Base-by-base conservation (phyloP, 768 basidiomycete genomes). In the Leccinum rimulosum region DNA sequence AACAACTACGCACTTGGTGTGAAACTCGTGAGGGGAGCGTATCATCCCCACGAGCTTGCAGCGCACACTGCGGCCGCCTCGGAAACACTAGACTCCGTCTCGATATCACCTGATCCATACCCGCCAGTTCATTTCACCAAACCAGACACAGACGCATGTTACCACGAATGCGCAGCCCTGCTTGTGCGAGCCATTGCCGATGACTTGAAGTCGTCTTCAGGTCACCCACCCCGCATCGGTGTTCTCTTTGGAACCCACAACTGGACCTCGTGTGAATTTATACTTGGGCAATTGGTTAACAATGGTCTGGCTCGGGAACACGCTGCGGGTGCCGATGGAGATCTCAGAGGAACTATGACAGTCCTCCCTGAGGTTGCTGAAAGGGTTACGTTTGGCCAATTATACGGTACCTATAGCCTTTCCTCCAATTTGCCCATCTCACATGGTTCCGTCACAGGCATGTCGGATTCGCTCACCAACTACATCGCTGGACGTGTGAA, bases 11-110 rank as follows among this genome's bases (percentile, higher is more conserved):
- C 89, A 0, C 80, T 96, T 0, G 95, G 95, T 10, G 85, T 93
- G 56, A 98, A 97, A 73, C 87, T 98, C 51, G 95, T 97, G 31
- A 85, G 95, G 25, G 95, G 95, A 0, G 95, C 95, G 3, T 98
- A 98, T 72, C 92, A 95, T 67, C 79, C 84, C 0, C 83, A 89
- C 58, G 95, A 97, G 68, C 61, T 82, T 28, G 75, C 79, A 5
- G 84, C 84, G 2, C 80, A 70, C 36, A 50, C 63, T 11, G 35
- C 56, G 10, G 22, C 54, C 30, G 74, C 75, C 1, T 67, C 75
- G n/a, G 19, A 30, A 17, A 25, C 47, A 35, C 48, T 59, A 1
- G n/a, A 17, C 12, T 57, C 57, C 45, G 55, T 68, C 4, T 83
- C 84, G 1, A 84, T 86, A 58, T 88, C 87, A 0, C 81, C 82